These are phyloP conservation scores for Rhododendron mucronatum DNA, from an alignment of 148 eudicot genomes.

Conservation along the genomic window DNA sequence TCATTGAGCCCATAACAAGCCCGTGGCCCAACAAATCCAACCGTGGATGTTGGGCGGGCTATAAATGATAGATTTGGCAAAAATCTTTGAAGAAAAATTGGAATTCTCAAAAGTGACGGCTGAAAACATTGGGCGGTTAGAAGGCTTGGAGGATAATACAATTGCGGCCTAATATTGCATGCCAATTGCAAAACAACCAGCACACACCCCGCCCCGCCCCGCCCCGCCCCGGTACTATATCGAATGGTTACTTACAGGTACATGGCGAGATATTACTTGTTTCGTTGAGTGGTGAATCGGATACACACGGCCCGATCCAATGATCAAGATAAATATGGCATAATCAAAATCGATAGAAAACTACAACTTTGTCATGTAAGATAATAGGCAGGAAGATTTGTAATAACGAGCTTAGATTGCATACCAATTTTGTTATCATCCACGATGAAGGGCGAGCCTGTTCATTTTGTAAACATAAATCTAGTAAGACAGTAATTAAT, in stretches of 20 bases:
- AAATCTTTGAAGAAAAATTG: too few species aligned
- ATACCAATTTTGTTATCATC: not conserved
- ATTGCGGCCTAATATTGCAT: not conserved
- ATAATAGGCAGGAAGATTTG: not conserved
- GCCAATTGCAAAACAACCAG: not conserved
- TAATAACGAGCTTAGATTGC: not conserved
- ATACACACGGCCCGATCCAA: not conserved
- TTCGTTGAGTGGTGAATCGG: not conserved
- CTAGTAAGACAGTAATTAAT: too few species aligned
- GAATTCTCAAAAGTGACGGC: too few species aligned
- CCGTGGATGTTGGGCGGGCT: not conserved
- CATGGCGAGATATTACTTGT: not conserved
- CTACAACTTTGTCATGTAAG: not conserved
- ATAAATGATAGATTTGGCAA: too few species aligned
- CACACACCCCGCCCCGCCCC: too few species aligned
- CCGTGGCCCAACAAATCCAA: not conserved
- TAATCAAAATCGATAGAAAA: not conserved
- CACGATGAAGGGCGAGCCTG: too few species aligned
- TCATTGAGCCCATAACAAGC: not conserved
- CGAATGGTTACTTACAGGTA: not conserved
- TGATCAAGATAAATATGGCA: not conserved
- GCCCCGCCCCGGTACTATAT: too few species aligned
- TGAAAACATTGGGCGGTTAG: not conserved
- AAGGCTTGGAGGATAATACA: not conserved
- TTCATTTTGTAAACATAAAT: too few species aligned